Evolutionary conservation across 2,329 filamentous ascomycete species (phyloP), one percentile per base, ranked within the genome.

Genomic region (Botrytis elliptica): DNA sequence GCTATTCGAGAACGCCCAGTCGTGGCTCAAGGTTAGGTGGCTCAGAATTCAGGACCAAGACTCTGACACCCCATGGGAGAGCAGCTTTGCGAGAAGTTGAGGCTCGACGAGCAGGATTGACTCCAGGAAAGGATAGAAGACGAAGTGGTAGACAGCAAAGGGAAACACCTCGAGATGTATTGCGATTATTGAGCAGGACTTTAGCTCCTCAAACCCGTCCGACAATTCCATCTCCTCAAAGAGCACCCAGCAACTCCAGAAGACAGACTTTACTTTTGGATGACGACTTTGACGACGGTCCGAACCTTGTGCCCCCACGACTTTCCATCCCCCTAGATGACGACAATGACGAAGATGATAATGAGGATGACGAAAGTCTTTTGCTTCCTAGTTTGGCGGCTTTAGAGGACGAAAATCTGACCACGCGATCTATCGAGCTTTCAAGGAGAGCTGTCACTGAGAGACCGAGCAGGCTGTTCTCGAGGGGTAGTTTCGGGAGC

Each of bases 11-110:
- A 70, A 82, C 79, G 18, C 79, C 80, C 29, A 75, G 76, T 20
- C 75, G 60, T 57, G 69, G 71, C 25, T 74, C 74, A 6, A 76
- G 74, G 66, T 42, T 73, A 20, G 74, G 66, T 73, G 77, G 79
- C 7, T 81, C 80, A 57, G 77, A 72, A 25, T 78, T 75, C 68
- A 78, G 78, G 64, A 64, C 75, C 20, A 74, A 76, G 65, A 75
- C 74, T 22, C 70, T 80, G 12, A 91, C 89, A 29, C 89, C 89
- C 0, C 89, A 91, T 79, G 88, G 87, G 65, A 87, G 86, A 77
- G 89, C 89, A 18, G 89, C 89, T 62, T 86, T 86, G 66, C 85
- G 87, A 64, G 86, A 88, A 46, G 84, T 91, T 70, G 86, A 90
- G 76, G 85, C 87, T 75, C 87, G 89, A 8, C 86, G 89, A 60